A percentile compares a stretch with the other conserved stretches of the same genome.
Evolutionary conservation across 169 alveolate species (phyloP).

Genomic region (Eimeria brunetti): DNA sequence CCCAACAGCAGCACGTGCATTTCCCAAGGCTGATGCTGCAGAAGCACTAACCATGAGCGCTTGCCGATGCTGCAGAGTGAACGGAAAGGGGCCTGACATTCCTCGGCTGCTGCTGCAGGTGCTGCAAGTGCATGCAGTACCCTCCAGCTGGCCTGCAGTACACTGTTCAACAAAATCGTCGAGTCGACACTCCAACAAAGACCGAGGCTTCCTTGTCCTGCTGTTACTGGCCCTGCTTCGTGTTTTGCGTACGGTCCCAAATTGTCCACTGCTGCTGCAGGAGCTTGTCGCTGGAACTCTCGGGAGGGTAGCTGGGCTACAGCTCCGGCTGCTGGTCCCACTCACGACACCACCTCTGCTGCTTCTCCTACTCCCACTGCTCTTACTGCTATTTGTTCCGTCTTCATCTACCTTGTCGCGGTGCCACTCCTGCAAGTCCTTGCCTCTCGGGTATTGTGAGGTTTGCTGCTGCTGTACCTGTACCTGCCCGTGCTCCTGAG

Average conservation of each 20-base stretch:
- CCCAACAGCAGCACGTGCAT: background rate
- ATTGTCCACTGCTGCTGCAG: background rate
- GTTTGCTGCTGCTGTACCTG: background rate
- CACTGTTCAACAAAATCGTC: slow-evolving; percentile 33
- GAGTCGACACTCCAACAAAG: slow-evolving; percentile 35
- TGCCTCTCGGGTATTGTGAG: background rate
- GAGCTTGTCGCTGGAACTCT: background rate
- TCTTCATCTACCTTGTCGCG: background rate
- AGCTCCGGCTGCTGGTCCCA: background rate
- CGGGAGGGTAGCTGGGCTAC: background rate
- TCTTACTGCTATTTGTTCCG: background rate
- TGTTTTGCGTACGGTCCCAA: background rate
- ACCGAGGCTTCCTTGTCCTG: background rate
- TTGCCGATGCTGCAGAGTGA: background rate
- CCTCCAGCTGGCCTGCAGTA: background rate
- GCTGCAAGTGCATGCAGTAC: slow-evolving; percentile 7
- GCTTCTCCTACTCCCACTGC: background rate
- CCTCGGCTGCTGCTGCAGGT: slow-evolving; percentile 5
- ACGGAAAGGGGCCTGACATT: background rate
- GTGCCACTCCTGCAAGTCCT: background rate
- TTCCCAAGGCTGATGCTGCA: background rate
- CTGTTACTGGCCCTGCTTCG: background rate
- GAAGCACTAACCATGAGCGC: background rate
- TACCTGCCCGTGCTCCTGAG: slow-evolving; percentile 5
- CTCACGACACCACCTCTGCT: background rate